Evolutionary conservation across 345 rosid species (phyloP), one percentile per base, ranked within the genome.

Genomic region (Viola odorata): DNA sequence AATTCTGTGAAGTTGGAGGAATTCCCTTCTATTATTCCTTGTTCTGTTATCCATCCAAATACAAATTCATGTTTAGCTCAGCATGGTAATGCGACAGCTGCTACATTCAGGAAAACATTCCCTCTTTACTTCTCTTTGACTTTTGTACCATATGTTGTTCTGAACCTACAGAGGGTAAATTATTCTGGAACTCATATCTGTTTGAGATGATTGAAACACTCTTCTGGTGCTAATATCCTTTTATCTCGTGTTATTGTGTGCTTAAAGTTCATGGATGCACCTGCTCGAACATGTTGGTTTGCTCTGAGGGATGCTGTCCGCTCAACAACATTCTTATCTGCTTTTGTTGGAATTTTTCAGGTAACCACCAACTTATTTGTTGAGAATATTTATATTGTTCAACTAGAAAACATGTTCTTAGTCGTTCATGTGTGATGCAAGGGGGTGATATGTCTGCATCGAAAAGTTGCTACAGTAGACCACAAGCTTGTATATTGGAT

Each of bases 261-360:
- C 60, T 62, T 72, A 37, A 75, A 95, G 99, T 95, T 95, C 71
- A 76, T 82, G 98, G 91, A 85, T 60, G 71, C 98, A 44, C 99
- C 96, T 70, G 88, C 79, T 68, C 85, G 83, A 11, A 89, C 91
- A 67, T 84, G 84, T 52, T 95, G 96, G 96, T 69, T 72, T 66
- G 97, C 98, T 64, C 63, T 88, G 49, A 85, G 84, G 78, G 98
- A 82, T 66, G 82, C 99, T 62, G 94, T 88, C 71, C 88, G 85
- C 64, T 95, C 99, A 4, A 95, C 99, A 1, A 52, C 96, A 8
- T 95, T 95, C 80, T 80, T 95, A 77, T 95, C 98, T 67, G 98
- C 95, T 52, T 95, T 95, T 81, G 99, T 91, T 71, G 99, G 96
- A 61, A 79, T 95, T 60, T 95, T 95, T 78, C 99, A 95, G 96